phyloP scores from a whole-genome alignment of 2,329 filamentous ascomycete species.

The Botrytis tulipae region DNA sequence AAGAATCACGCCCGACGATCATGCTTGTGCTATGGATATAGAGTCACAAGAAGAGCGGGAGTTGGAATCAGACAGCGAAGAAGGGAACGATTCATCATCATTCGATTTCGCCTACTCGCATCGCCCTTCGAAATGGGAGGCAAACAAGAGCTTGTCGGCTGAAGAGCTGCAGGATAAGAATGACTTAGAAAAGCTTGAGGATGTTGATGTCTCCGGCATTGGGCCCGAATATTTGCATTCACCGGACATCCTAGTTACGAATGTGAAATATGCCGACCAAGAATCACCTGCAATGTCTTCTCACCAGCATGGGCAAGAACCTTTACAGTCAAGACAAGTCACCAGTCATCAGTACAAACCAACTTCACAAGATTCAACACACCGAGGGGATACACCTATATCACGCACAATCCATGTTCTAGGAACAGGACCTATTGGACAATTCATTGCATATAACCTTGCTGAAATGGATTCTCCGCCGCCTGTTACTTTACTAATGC shows the following conservation, averaged over 20 bases:
- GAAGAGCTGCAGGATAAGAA: not conserved
- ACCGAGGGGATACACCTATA: not conserved
- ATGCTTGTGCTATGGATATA: not conserved
- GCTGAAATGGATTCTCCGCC: constrained; percentile 56
- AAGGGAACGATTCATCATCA: not conserved
- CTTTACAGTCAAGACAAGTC: not conserved
- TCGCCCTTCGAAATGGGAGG: not conserved
- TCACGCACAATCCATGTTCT: constrained; percentile 56
- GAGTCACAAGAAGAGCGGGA: not conserved
- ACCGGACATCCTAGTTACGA: not conserved
- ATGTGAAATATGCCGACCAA: not conserved
- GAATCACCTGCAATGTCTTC: not conserved
- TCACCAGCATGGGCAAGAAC: not conserved
- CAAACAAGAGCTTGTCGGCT: not conserved
- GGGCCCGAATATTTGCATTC: not conserved
- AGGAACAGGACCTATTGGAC: constrained; percentile 62
- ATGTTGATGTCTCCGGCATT: not conserved
- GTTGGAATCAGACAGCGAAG: not conserved
- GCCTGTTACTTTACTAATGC: constrained; percentile 63
- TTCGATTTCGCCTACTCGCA: not conserved
- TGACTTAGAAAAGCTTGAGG: not conserved
- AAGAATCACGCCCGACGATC: not conserved
- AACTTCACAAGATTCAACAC: not conserved
- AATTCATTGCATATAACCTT: constrained; percentile 64
- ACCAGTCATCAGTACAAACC: not conserved